phyloP scores from a whole-genome alignment of 441 rosid genomes.

The Bruguiera hainesii region DNA sequence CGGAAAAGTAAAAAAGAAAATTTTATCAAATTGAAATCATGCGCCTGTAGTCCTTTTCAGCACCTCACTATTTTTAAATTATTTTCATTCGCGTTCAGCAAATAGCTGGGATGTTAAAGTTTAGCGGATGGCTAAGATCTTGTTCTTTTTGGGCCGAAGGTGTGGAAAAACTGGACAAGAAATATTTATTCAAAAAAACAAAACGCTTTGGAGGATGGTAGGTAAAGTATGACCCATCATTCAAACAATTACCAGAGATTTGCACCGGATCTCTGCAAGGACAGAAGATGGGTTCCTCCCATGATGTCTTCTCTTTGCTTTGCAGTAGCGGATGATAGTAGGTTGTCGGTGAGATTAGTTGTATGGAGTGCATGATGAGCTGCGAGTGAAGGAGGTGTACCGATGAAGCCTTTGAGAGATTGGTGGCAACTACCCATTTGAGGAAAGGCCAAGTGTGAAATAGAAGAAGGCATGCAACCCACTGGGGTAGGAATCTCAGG shows the following conservation, averaged over 20 bases:
- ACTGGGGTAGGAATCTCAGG: constrained; percentile 46
- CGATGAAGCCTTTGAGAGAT: constrained; percentile 34
- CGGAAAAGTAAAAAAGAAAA: background rate
- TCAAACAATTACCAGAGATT: constrained; percentile 57
- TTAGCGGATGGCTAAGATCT: no score
- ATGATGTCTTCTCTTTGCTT: constrained; percentile 39
- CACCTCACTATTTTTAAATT: no score
- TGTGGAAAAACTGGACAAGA: no score
- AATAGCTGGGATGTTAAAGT: no score
- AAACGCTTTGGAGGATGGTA: background rate
- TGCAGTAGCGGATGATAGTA: constrained; percentile 41
- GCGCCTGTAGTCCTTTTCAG: no score
- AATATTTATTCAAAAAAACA: no score
- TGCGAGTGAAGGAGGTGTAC: constrained; percentile 28
- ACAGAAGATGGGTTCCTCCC: constrained; percentile 46
- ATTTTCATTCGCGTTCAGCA: no score
- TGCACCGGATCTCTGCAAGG: constrained; percentile 53
- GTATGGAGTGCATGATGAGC: constrained; percentile 15
- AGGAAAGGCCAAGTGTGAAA: constrained; percentile 38
- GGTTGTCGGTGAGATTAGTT: constrained; percentile 53
- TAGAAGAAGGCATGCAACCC: constrained; percentile 50
- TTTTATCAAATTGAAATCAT: no score
- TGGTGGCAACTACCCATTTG: constrained; percentile 36
- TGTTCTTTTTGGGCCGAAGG: no score
- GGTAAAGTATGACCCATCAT: background rate